phyloP scores from a whole-genome alignment of 305 asterid genomes.

The Stenogyne calaminthoides region DNA sequence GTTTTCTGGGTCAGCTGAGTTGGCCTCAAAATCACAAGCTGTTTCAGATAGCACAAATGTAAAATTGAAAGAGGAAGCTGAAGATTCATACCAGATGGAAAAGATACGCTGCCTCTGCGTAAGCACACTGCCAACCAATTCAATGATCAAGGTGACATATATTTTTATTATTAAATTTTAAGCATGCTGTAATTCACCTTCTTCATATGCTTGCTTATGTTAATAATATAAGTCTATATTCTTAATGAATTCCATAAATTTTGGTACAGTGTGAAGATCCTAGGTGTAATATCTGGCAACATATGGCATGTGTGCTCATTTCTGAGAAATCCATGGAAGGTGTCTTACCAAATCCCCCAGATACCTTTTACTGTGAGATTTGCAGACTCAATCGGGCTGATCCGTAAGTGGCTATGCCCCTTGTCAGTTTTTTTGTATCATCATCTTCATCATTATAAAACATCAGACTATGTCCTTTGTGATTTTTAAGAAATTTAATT shows the following conservation, averaged over 20 bases:
- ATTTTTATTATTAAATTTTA: slow-evolving; percentile 26
- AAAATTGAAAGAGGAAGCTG: slow-evolving; percentile 65
- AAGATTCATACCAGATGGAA: slow-evolving; percentile 59
- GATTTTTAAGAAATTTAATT: slow-evolving; percentile 2
- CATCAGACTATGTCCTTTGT: slow-evolving; percentile 2
- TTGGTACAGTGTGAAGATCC: slow-evolving; percentile 91
- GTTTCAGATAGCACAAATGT: slow-evolving; percentile 62
- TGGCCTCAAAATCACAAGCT: slow-evolving; percentile 75
- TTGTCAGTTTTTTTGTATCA: slow-evolving; percentile 18
- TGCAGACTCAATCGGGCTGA: slow-evolving; percentile 94
- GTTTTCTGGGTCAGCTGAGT: slow-evolving; percentile 74
- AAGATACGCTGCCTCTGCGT: slow-evolving; percentile 92
- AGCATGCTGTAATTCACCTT: slow-evolving; percentile 18
- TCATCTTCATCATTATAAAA: not conserved
- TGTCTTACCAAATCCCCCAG: slow-evolving; percentile 64
- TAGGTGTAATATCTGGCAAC: slow-evolving; percentile 93
- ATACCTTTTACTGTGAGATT: slow-evolving; percentile 80
- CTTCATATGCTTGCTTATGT: slow-evolving; percentile 4
- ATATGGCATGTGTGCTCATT: slow-evolving; percentile 83
- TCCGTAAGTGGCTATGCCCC: slow-evolving; percentile 73
- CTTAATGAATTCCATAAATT: slow-evolving; percentile 1
- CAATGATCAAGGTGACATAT: slow-evolving; percentile 78
- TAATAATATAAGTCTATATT: not conserved
- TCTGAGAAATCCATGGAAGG: slow-evolving; percentile 85
- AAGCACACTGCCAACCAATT: slow-evolving; percentile 67